These are phyloP conservation scores for Zygnema cylindricum DNA, from an alignment of 139 green algal species.

Conservation along the genomic window DNA sequence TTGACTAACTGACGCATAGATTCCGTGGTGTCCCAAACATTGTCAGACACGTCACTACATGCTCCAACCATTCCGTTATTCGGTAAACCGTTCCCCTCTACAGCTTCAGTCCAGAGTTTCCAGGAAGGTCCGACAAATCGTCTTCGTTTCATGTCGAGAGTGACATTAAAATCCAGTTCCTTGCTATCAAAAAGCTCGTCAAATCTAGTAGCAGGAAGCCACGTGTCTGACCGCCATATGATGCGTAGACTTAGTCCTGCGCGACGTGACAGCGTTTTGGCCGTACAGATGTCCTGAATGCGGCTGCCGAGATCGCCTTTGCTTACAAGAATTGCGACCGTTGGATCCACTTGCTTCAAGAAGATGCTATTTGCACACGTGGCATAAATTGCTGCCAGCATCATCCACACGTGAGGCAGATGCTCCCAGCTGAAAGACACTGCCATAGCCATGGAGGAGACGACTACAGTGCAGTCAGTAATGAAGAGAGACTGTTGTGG, in stretches of 20 bases:
- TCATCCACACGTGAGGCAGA: too few relatives aligned
- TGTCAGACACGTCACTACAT: neutral
- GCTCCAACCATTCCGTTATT: neutral
- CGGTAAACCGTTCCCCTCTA: neutral
- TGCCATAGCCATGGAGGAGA: too few relatives aligned
- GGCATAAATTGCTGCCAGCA: too few relatives aligned
- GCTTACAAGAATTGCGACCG: neutral
- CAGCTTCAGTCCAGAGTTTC: neutral
- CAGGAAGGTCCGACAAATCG: neutral
- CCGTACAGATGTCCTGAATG: neutral
- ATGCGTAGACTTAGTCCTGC: neutral
- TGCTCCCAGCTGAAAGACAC: too few relatives aligned
- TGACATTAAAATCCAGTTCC: neutral
- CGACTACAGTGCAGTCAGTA: too few relatives aligned
- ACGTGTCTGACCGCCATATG: neutral
- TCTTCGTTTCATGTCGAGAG: neutral
- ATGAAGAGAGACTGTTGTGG: too few relatives aligned
- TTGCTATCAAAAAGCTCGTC: neutral
- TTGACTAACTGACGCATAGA: neutral
- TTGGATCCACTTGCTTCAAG: too few relatives aligned
- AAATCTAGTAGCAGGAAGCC: neutral
- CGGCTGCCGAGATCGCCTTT: neutral
- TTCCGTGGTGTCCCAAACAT: neutral
- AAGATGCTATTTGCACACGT: too few relatives aligned
- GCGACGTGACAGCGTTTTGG: neutral